These are phyloP conservation scores for Saprolegnia parasitica DNA, from an alignment of 352 stramenopile species.

Conservation along the genomic window DNA sequence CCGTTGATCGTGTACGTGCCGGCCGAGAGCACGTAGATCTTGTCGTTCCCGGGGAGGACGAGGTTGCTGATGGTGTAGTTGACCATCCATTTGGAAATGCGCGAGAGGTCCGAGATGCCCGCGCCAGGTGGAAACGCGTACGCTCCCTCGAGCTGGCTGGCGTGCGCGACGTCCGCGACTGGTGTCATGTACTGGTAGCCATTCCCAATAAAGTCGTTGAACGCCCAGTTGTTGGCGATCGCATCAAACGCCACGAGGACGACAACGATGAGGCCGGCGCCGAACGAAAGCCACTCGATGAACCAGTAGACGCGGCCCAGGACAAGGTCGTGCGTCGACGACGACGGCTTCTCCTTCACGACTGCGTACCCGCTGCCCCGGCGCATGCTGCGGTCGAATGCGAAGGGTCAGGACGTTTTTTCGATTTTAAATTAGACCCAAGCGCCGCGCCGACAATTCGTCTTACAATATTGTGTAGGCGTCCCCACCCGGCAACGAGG, in stretches of 20 bases:
- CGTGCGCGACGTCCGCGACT: background rate
- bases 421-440: background rate
- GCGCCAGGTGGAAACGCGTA: constrained; percentile 7
- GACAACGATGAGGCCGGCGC: background rate
- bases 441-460: too few relatives aligned
- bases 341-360: constrained; percentile 4
- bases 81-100: constrained; percentile 22
- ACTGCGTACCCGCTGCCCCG: constrained; percentile 1
- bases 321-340: background rate
- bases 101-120: constrained; percentile 8
- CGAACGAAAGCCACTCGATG: background rate
- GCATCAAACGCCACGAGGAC: constrained; percentile 2
- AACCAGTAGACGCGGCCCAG: background rate
- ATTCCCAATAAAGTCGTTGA: constrained; percentile 28
- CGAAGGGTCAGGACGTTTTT: too few relatives aligned
- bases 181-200: constrained; percentile 16
- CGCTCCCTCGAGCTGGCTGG: background rate
- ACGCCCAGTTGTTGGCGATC: constrained; percentile 22
- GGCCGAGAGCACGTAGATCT: constrained; percentile 15
- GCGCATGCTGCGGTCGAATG: too few relatives aligned
- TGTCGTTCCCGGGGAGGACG: background rate
- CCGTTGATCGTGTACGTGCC: constrained; percentile 8
- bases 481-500: too few relatives aligned
- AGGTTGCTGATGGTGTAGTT: constrained; percentile 18
- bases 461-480: too few relatives aligned